phyloP scores from a whole-genome alignment of 768 basidiomycete species.

The Russula earlei region DNA sequence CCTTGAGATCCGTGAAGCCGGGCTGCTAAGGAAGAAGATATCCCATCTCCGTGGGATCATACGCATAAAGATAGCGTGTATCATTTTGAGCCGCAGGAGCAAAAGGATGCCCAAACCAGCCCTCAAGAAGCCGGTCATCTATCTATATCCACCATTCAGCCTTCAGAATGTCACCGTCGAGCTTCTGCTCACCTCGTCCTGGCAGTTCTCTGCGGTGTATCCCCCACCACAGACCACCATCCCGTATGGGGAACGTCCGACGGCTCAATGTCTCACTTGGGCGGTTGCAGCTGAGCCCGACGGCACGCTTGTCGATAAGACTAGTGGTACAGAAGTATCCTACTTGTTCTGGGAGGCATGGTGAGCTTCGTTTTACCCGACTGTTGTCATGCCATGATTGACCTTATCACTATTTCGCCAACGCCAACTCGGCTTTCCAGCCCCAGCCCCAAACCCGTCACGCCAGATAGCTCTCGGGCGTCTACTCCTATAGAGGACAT shows the following conservation, averaged over 20 bases:
- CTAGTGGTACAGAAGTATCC: not conserved
- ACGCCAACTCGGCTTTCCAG: not conserved
- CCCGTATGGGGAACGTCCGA: too few species aligned
- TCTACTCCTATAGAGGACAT: not conserved
- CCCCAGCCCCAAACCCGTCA: not conserved
- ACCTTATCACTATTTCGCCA: not conserved
- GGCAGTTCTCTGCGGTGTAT: constrained; percentile 7
- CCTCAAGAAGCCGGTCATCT: constrained; percentile 7
- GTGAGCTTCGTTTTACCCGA: not conserved
- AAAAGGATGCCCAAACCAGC: too few species aligned
- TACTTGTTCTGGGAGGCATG: constrained; percentile 8
- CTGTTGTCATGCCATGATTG: not conserved
- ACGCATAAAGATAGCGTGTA: too few species aligned
- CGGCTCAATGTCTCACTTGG: constrained; percentile 5
- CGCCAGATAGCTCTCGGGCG: not conserved
- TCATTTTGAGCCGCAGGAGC: too few species aligned
- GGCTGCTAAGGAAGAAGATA: too few species aligned
- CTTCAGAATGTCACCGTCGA: constrained; percentile 4
- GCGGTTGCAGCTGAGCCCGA: not conserved
- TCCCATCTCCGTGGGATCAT: too few species aligned
- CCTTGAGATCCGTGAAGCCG: too few species aligned
- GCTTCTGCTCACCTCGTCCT: not conserved
- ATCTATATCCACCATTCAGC: constrained; percentile 2
- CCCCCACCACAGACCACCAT: too few species aligned
- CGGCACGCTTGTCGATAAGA: constrained; percentile 4